Evolutionary conservation across 1,284 basidiomycete genomes (phyloP), one percentile per base, ranked within the genome.

Genomic region (Naganishia liquefaciens): DNA sequence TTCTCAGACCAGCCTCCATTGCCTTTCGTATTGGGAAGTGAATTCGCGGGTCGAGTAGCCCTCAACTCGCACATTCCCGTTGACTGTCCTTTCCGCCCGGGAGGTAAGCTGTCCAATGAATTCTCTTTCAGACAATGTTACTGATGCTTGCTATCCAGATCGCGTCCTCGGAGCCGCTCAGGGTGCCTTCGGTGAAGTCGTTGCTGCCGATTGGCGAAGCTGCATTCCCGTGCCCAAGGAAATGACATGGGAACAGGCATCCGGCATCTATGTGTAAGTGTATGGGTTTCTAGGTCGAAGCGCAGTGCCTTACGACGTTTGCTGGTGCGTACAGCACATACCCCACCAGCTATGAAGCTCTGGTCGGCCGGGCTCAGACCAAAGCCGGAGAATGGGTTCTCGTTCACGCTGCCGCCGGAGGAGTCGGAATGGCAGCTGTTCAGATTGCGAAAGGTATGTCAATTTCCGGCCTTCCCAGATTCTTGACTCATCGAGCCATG

Each of bases 361-460:
- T 97, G 17, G 88, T 92, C 0, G 88, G 89, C n/a, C 82, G 92
- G 61, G 93, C 89, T 10, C 80, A 89, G 67, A 78, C 91, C 39
- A 86, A 90, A 74, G 75, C 85, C 65, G 90, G 90, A 86, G 92
- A 96, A 79, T 93, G 89, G 85, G 86, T 94, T 2, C 84, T 95
- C 17, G 87, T 95, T 6, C 89, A 88, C 58, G 92, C 90, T 11
- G 89, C 89, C n/a, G 91, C 90, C 1, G 78, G 78, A 5, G 94
- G 94, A 28, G 93, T 99, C 4, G 95, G 95, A 0, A 86, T 97
- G 54, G 87, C 87, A 9, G 93, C 93, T 3, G 87, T 92, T 17
- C 93, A 96, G 74, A 82, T 95, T 60, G 93, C 91, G 19, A 94
- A 94, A 84, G 65, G 77, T 78, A 40, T 55, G 73, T 70, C 3